Evolutionary conservation across 2,329 filamentous ascomycete species (phyloP).

Genomic region (Cryphonectria parasitica): DNA sequence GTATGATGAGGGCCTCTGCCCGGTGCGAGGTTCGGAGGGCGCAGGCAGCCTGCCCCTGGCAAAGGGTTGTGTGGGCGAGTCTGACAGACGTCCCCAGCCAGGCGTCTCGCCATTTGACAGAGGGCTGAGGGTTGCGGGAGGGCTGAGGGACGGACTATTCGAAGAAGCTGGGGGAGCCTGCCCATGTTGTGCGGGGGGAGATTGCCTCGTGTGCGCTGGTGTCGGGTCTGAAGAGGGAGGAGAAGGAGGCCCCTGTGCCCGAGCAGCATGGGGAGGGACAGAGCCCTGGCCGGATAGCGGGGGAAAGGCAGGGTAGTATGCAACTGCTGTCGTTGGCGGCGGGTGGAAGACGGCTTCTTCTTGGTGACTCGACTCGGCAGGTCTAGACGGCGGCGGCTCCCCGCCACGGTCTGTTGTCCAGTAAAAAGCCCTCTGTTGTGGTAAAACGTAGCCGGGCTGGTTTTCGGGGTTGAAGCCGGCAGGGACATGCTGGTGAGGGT

Average conservation of each 20-base stretch:
- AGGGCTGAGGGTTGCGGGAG: not conserved
- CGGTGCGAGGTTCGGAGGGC: not conserved
- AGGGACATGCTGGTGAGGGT: not conserved
- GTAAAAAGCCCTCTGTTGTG: not conserved
- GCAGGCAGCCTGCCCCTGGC: conserved; percentile 2
- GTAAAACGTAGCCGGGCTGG: not conserved
- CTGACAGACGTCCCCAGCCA: not conserved
- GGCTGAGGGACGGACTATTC: not conserved
- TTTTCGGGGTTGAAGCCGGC: not conserved
- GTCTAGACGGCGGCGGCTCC: not conserved
- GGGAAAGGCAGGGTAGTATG: not conserved
- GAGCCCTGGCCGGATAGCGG: not conserved
- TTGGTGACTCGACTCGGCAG: not conserved
- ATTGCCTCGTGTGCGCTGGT: not conserved
- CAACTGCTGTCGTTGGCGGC: not conserved
- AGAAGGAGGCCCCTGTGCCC: not conserved
- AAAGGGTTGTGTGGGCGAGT: not conserved
- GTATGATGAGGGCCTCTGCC: not conserved
- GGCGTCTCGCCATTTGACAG: not conserved
- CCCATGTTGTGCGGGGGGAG: not conserved
- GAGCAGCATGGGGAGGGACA: not conserved
- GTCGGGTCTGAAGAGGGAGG: not conserved
- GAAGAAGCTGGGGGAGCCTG: not conserved
- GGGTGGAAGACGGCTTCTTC: not conserved
- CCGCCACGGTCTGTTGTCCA: not conserved